Base-by-base conservation (phyloP, 768 basidiomycete species). In the Rubroboletus pulcherrimus region DNA sequence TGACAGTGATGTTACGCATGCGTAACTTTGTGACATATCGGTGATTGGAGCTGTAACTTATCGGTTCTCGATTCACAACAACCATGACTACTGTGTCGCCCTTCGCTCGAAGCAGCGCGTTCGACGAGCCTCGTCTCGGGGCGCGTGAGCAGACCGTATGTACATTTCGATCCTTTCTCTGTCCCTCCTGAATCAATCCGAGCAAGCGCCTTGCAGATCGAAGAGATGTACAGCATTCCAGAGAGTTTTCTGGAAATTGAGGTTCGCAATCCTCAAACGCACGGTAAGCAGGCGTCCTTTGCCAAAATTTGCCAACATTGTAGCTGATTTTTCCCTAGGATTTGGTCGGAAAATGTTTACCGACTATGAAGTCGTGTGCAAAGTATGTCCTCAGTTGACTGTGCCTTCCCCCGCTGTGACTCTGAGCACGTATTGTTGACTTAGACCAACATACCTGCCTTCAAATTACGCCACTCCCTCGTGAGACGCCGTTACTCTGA, bases 311-410 rank as follows among this genome's bases (percentile, higher is more conserved):
- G 0, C 26, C 10, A 11, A 42, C 29, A 30, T 29, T 4, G 12
- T 45, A 38, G 19, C 31, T 50, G 10, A 59, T n/a, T 5, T 30
- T 31, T 34, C 37, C 26, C 49, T 1, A 68, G 94, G 94, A 31
- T 93, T 95, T 66, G 96, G 97, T 30, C 80, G 97, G 65, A 98
- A 98, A 81, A 96, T 96, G 95, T 99, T 91, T 74, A 99, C 97
- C 40, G 96, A 98, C 78, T 98, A 98, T 67, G 97, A 99, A 76
- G 87, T 99, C 55, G 88, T 98, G 43, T 97, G 93, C 81, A 94
- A 94, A 84, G 95, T 91, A 55, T 66, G 58, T 34, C 9, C 24
- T 43, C 49, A 7, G 11, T 39, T 40, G 42, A 41, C 35, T 2
- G 7, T 37, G 14, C 43, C 53, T 49, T 51, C 34, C 51, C 47